phyloP scores from a whole-genome alignment of 805 yeast species.

The Candida quercuum region DNA sequence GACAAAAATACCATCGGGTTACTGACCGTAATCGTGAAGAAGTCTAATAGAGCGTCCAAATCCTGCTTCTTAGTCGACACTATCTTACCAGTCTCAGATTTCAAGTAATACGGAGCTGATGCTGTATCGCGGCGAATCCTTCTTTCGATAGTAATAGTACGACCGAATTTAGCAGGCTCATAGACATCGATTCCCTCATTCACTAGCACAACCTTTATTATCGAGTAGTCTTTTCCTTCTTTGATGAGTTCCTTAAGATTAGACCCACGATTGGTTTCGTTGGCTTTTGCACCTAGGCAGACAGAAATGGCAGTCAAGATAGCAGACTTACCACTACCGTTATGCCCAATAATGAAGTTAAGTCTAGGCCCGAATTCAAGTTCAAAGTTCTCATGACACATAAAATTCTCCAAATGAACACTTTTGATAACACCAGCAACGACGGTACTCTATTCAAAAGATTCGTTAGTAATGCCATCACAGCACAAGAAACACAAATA shows the following conservation, averaged over 20 bases:
- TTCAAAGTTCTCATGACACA: conserved; percentile 85
- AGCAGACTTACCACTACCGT: conserved; percentile 91
- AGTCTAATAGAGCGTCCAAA: conserved; percentile 61
- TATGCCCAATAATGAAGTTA: conserved; percentile 83
- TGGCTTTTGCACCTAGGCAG: conserved; percentile 85
- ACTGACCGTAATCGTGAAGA: conserved; percentile 72
- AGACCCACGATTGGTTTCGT: conserved; percentile 80
- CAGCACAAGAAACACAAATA: too few species aligned
- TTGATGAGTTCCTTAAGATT: conserved; percentile 65
- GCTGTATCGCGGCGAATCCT: conserved; percentile 48
- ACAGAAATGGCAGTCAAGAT: conserved; percentile 81
- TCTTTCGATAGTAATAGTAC: conserved; percentile 64
- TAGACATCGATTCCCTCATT: conserved; percentile 66
- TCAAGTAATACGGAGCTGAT: conserved; percentile 47
- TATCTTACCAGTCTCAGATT: conserved; percentile 43
- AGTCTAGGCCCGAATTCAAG: conserved; percentile 71
- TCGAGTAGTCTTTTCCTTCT: conserved; percentile 69
- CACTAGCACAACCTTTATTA: conserved; percentile 56
- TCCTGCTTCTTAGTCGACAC: conserved; percentile 59
- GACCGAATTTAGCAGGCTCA: conserved; percentile 62
- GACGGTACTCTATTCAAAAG: neutral
- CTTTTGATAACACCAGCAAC: conserved; percentile 62
- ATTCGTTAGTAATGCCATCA: conserved; percentile 3
- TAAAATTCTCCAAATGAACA: conserved; percentile 66
- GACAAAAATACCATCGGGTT: conserved; percentile 91